Percentiles rank a stretch among this genome's conserved stretches.
These are phyloP conservation scores for Zhuliangozyma blackwelliae DNA, from an alignment of 1,139 yeast genomes.

Conservation along the genomic window DNA sequence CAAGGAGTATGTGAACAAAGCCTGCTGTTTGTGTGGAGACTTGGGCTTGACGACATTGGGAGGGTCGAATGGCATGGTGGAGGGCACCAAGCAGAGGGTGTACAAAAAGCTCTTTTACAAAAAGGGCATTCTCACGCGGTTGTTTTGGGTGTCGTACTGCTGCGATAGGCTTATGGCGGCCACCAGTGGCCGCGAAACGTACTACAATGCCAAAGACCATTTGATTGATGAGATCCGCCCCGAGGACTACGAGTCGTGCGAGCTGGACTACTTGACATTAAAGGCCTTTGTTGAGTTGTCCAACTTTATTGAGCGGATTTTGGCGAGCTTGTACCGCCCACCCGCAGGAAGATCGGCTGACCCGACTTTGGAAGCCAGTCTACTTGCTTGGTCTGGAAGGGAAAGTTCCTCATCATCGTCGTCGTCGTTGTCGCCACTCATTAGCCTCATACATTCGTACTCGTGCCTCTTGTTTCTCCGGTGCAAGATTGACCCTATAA, in stretches of 20 bases:
- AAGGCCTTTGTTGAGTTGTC: slow-evolving; percentile 16
- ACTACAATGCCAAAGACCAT: slow-evolving; percentile 17
- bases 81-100: slow-evolving; percentile 2
- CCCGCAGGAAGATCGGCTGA: slow-evolving; percentile 18
- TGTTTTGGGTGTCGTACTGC: slow-evolving; percentile 24
- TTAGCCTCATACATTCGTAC: slow-evolving; percentile 13
- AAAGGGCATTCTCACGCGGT: slow-evolving; percentile 15
- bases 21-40: slow-evolving; percentile 22
- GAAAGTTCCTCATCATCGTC: too few species aligned
- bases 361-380: slow-evolving; percentile 12
- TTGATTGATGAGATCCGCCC: slow-evolving; percentile 16
- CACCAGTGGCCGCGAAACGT: slow-evolving; percentile 22
- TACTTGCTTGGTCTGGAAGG: slow-evolving; percentile 10
- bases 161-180: slow-evolving; percentile 21
- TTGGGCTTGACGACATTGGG: slow-evolving; percentile 21
- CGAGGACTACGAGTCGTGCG: slow-evolving; percentile 13
- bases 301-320: slow-evolving; percentile 17
- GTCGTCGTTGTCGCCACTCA: slow-evolving; percentile 13
- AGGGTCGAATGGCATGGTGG: slow-evolving; percentile 14
- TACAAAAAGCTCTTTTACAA: slow-evolving; percentile 10
- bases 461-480: slow-evolving; percentile 18
- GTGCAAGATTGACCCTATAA: slow-evolving; percentile 21
- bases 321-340: slow-evolving; percentile 19
- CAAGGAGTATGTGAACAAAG: slow-evolving; percentile 18
- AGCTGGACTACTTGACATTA: slow-evolving; percentile 7